Evolutionary conservation across 1,284 basidiomycete genomes (phyloP), one percentile per base, ranked within the genome.

Genomic region (Microbotryum intermedium): DNA sequence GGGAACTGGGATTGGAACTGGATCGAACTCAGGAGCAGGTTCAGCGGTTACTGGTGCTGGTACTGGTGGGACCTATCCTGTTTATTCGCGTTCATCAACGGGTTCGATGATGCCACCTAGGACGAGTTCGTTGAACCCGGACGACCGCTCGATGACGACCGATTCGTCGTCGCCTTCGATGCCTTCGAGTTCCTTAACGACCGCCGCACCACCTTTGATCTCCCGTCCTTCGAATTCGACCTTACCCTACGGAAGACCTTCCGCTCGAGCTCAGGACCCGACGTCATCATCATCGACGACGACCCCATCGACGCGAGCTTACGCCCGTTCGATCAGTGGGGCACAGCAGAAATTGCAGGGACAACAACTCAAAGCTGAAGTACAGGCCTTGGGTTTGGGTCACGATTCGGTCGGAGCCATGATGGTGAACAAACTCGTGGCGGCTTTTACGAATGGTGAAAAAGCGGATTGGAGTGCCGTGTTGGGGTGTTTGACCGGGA

Each of bases 341-440:
- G 66, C 66, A 20, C 62, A 58, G 55, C 55, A 60, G 42, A 39
- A 61, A n/a, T 53, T 70, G 0, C 59, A 66, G 47, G 51, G 44
- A 10, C 67, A 69, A 50, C 62, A 56, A 9, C 55, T 70, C 55
- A 66, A 66, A 59, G 68, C 64, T 2, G 65, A 66, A n/a, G 44
- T 66, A 20, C 69, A 66, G 44, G 26, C 26, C 5, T 45, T 67
- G 30, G 69, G 69, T 2, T 44, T 70, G 3, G 52, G 30, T 21
- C 45, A 49, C 1, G 69, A 70, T 34, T 62, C 59, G 13, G 48
- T 55, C 5, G 69, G 69, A 1, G 57, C 60, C 25, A 59, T 53
- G 10, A 53, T 70, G 16, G 60, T 69, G 4, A 52, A 60, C 5
- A 62, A 53, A 26, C 45, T 70, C 3, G 57, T 39, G 10, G 49